Conservation (phyloP, 345 rosid genomes). For the Murraya paniculata region DNA sequence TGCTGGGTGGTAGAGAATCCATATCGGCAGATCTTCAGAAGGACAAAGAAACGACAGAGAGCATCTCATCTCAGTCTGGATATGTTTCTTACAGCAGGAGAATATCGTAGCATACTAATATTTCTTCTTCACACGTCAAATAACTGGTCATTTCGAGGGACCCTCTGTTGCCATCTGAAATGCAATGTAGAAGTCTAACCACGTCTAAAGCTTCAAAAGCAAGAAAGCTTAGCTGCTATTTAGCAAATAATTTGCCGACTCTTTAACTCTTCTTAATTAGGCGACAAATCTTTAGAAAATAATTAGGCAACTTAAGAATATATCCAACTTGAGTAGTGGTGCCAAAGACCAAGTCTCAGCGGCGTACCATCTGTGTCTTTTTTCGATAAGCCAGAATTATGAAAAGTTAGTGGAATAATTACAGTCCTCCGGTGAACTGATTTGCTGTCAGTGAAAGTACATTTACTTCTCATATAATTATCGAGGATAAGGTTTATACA, state of each 20-base stretch:
- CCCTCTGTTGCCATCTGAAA: background rate
- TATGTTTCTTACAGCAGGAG: background rate
- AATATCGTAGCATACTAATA: background rate
- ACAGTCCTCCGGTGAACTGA: background rate
- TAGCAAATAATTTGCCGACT: slow-evolving; percentile 2
- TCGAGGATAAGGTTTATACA: no score
- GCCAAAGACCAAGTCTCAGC: background rate
- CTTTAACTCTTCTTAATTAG: background rate
- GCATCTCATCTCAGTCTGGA: background rate
- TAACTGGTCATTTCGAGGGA: background rate
- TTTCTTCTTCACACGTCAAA: background rate
- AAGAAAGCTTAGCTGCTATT: background rate
- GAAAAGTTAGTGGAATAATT: background rate
- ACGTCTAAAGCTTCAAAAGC: background rate
- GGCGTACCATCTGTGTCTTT: background rate
- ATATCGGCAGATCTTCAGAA: background rate
- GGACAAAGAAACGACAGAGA: background rate
- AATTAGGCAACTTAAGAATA: background rate
- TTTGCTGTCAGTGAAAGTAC: background rate
- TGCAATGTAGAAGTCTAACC: background rate
- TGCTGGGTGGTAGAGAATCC: background rate
- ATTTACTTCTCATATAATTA: background rate
- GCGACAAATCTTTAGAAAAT: background rate
- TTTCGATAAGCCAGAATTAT: background rate
- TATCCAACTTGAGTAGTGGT: background rate